Percentiles rank a stretch among this genome's conserved stretches.
These are phyloP conservation scores for Martiniozyma asiatica DNA, from an alignment of 1,139 yeast species.

Conservation along the genomic window DNA sequence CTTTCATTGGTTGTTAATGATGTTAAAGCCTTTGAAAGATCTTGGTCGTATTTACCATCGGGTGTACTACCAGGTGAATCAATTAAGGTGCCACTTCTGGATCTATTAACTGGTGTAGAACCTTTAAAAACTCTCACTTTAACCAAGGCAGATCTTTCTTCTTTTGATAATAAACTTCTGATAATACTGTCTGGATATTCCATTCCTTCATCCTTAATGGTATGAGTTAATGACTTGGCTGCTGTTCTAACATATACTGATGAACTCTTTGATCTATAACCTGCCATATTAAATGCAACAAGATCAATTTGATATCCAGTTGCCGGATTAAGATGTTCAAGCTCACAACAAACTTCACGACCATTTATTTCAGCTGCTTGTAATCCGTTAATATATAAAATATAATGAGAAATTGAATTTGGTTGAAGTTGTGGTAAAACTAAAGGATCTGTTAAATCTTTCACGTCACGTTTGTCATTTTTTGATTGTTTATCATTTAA, in stretches of 20 bases:
- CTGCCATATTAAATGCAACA: conserved; percentile 36
- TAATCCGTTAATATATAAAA: conserved; percentile 36
- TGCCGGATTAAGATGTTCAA: conserved; percentile 34
- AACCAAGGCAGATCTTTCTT: conserved; percentile 10
- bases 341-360: conserved; percentile 26
- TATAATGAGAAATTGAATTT: conserved; percentile 26
- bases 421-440: conserved; percentile 11
- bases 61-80: conserved; percentile 3
- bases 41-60: too few species aligned
- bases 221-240: conserved; percentile 2
- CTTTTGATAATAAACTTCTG: conserved; percentile 17
- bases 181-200: conserved; percentile 21
- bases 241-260: conserved; percentile 33
- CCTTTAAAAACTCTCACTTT: conserved; percentile 17
- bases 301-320: conserved; percentile 44
- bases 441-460: conserved; percentile 15
- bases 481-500: conserved; percentile 3
- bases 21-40: too few species aligned
- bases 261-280: conserved; percentile 34
- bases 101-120: conserved; percentile 14
- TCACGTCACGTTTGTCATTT: neutral
- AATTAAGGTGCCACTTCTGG: conserved; percentile 26
- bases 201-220: conserved; percentile 10
- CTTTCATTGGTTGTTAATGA: too few species aligned
- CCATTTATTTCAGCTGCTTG: conserved; percentile 23